phyloP scores from a whole-genome alignment of 805 yeast genomes.

The Candida qinlingensis region DNA sequence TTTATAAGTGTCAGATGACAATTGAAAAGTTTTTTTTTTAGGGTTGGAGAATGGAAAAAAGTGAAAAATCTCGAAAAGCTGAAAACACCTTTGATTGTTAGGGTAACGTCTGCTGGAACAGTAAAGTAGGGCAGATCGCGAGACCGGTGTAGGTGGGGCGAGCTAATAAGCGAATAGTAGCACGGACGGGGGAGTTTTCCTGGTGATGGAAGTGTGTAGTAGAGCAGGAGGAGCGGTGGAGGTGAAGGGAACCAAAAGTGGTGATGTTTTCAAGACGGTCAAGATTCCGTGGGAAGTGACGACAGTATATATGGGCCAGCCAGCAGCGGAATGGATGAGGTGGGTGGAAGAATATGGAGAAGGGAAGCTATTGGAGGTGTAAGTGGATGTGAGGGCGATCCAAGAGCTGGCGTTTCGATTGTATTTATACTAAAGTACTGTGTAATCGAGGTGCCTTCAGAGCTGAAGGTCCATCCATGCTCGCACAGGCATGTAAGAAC shows the following conservation, averaged over 20 bases:
- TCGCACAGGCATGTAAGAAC: neutral
- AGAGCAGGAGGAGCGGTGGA: neutral
- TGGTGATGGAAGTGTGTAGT: neutral
- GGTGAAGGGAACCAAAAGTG: neutral
- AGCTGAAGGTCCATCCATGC: neutral
- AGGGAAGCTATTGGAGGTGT: neutral
- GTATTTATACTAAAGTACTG: neutral
- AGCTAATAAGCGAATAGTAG: neutral
- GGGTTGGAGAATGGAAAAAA: neutral
- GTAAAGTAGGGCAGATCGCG: too few relatives aligned
- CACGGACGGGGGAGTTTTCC: neutral
- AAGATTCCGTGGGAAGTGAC: too few relatives aligned
- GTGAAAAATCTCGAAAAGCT: too few relatives aligned
- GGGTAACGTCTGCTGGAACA: neutral
- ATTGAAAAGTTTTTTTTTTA: neutral
- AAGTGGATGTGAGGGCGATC: neutral
- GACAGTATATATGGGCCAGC: too few relatives aligned
- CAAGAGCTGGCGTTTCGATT: neutral
- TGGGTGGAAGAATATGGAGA: too few relatives aligned
- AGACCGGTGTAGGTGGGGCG: too few relatives aligned
- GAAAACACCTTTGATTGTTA: neutral
- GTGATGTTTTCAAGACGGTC: neutral
- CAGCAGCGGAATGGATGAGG: too few relatives aligned
- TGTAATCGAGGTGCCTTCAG: neutral
- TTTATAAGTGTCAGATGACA: neutral